Conservation (phyloP, 2,329 filamentous ascomycete species). For the Arthrinium puccinioides region DNA sequence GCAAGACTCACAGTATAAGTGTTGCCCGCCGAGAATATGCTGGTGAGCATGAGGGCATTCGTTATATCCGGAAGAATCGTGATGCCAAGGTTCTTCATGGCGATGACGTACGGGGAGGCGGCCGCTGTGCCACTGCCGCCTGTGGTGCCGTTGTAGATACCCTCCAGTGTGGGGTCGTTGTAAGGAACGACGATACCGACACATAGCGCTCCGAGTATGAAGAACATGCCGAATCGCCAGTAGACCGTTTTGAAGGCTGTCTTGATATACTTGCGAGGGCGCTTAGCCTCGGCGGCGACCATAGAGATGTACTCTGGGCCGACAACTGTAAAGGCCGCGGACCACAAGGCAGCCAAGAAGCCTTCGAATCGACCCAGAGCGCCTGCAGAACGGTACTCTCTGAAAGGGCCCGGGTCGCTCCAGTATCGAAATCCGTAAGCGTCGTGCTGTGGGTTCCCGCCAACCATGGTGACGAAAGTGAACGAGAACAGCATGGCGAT, state of each 20-base stretch:
- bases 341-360: constrained; percentile 48
- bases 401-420: constrained; percentile 47
- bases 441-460: constrained; percentile 32
- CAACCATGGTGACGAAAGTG: constrained; percentile 36
- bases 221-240: constrained; percentile 55
- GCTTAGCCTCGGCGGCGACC: constrained; percentile 40
- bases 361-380: constrained; percentile 52
- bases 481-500: constrained; percentile 23
- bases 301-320: constrained; percentile 51
- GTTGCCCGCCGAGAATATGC: constrained; percentile 51
- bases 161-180: constrained; percentile 48
- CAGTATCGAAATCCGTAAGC: constrained; percentile 27
- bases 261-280: constrained; percentile 48
- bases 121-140: constrained; percentile 27
- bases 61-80: constrained; percentile 45
- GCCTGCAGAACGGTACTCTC: constrained; percentile 38
- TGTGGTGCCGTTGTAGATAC: constrained; percentile 19
- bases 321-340: constrained; percentile 49
- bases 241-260: constrained; percentile 57
- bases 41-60: constrained; percentile 50
- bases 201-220: constrained; percentile 53
- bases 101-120: constrained; percentile 43
- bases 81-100: constrained; percentile 46
- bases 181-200: constrained; percentile 56
- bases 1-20: constrained; percentile 33